phyloP scores from a whole-genome alignment of 1,284 basidiomycete species.

The Mycena sp. region DNA sequence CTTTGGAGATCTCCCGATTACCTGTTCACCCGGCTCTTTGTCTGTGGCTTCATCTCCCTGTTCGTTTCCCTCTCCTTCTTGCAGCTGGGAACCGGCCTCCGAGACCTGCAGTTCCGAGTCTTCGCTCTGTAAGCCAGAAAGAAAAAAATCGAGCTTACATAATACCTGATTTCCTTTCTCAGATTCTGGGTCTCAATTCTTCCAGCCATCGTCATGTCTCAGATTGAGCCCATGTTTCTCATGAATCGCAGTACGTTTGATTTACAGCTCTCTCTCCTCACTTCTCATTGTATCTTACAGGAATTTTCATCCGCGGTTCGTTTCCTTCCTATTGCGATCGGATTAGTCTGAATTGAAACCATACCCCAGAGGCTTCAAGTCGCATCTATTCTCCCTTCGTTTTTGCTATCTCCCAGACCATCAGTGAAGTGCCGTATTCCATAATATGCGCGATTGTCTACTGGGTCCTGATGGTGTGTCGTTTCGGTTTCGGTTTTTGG shows the following conservation, averaged over 20 bases:
- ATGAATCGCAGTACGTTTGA: conserved; percentile 71
- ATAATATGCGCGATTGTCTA: conserved; percentile 75
- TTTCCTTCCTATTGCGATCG: too few relatives aligned
- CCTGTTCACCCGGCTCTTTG: conserved; percentile 84
- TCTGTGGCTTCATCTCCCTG: conserved; percentile 80
- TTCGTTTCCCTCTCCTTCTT: conserved; percentile 89
- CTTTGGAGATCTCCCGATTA: conserved; percentile 89
- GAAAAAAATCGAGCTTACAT: conserved; percentile 41
- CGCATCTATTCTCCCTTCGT: conserved; percentile 83
- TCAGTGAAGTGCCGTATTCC: conserved; percentile 87
- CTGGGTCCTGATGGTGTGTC: conserved; percentile 75
- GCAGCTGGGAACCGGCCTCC: conserved; percentile 67
- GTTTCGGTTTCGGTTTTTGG: conserved; percentile 19
- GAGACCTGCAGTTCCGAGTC: conserved; percentile 86
- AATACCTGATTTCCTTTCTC: conserved; percentile 41
- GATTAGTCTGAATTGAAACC: conserved; percentile 50
- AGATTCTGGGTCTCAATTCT: conserved; percentile 78
- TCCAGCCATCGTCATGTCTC: conserved; percentile 78
- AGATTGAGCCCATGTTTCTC: conserved; percentile 90
- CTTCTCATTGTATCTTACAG: too few relatives aligned
- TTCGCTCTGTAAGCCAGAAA: conserved; percentile 64
- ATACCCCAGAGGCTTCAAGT: conserved; percentile 66
- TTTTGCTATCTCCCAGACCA: conserved; percentile 84
- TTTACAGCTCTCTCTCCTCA: neutral
- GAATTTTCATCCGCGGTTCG: too few relatives aligned